Evolutionary conservation across 345 rosid species (phyloP).

Genomic region (Gossypium thurberi): DNA sequence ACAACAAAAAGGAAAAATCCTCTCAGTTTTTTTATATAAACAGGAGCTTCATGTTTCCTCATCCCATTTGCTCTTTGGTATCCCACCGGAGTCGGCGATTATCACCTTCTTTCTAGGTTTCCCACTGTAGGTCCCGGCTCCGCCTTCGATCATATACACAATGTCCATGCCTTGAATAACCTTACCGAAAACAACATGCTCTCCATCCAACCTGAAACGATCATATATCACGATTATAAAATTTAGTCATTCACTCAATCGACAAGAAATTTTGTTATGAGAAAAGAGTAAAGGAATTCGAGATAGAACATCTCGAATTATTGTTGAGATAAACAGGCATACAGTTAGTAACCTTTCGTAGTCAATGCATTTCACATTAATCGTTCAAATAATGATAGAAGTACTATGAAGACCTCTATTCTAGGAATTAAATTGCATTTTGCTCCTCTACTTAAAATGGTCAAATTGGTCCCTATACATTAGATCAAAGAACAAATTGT

Average conservation of each 20-base stretch:
- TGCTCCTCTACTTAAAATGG: too few relatives aligned
- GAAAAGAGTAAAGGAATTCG: not conserved
- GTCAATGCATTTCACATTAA: not conserved
- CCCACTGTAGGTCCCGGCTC: slow-evolving; percentile 93
- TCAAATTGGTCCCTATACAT: too few relatives aligned
- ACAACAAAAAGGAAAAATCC: not conserved
- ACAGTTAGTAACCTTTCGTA: not conserved
- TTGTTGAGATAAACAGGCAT: not conserved
- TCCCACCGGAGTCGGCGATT: slow-evolving; percentile 81
- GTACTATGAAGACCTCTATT: too few relatives aligned
- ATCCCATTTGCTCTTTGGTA: slow-evolving; percentile 82
- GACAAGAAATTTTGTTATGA: not conserved
- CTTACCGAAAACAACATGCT: slow-evolving; percentile 91
- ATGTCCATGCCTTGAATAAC: slow-evolving; percentile 92
- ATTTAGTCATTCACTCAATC: not conserved
- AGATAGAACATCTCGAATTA: not conserved
- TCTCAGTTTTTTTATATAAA: not conserved
- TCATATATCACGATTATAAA: not conserved
- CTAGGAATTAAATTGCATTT: too few relatives aligned
- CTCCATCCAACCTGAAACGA: slow-evolving; percentile 78
- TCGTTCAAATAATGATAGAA: not conserved
- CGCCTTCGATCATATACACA: slow-evolving; percentile 85
- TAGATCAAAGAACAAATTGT: too few relatives aligned
- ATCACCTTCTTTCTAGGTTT: slow-evolving; percentile 87
- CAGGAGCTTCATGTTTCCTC: slow-evolving; percentile 47